Conservation (phyloP, 1,139 yeast species). For the Arxiozyma bovina region DNA sequence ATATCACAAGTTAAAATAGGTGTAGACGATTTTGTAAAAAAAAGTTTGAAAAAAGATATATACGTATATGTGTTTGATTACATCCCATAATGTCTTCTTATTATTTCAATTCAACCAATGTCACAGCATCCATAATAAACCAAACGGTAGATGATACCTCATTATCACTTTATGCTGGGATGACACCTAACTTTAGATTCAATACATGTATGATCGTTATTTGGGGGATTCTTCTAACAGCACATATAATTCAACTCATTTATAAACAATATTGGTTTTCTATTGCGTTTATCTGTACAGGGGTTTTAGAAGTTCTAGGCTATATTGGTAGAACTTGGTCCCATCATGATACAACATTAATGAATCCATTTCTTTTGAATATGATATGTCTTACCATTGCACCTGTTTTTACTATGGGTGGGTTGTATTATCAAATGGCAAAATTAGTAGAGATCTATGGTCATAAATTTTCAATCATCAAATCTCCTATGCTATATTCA, state of each 20-base stretch:
- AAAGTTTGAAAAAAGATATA: too few species aligned
- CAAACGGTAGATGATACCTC: not conserved
- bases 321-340: constrained; percentile 55
- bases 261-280: constrained; percentile 72
- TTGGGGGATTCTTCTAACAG: constrained; percentile 37
- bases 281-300: constrained; percentile 51
- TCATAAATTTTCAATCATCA: constrained; percentile 47
- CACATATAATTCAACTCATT: constrained; percentile 38
- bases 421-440: constrained; percentile 68
- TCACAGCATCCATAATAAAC: not conserved
- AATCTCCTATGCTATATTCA: constrained; percentile 64
- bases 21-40: not conserved
- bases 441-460: constrained; percentile 68
- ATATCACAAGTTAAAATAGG: not conserved
- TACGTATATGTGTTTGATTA: not conserved
- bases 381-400: constrained; percentile 66
- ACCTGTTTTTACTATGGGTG: constrained; percentile 87
- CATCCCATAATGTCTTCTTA: not conserved
- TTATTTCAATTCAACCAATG: not conserved
- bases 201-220: constrained; percentile 44
- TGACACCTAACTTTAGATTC: constrained; percentile 26
- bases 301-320: constrained; percentile 59
- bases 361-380: constrained; percentile 51
- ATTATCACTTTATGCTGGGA: constrained; percentile 20
- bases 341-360: constrained; percentile 33